These are phyloP conservation scores for Phytophthora citrophthora DNA, from an alignment of 352 stramenopile genomes.

Conservation along the genomic window DNA sequence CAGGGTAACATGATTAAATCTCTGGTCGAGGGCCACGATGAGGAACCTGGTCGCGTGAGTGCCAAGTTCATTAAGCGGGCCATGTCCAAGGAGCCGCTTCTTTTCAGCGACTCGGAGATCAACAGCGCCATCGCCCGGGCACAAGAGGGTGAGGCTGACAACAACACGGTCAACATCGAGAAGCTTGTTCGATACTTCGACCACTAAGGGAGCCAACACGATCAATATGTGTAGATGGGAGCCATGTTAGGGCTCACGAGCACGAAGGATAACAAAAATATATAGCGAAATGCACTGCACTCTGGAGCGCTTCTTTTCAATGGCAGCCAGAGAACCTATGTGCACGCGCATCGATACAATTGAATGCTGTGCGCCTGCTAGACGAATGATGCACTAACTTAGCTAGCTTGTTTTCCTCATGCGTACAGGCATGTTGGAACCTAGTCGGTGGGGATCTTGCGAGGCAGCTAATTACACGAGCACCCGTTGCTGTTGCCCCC, in stretches of 20 bases:
- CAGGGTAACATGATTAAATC: constrained; percentile 79
- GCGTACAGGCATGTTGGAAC: constrained; percentile 2
- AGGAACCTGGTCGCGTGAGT: constrained; percentile 58
- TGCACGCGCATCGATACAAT: constrained; percentile 21
- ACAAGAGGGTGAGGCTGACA: constrained; percentile 43
- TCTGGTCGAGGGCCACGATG: constrained; percentile 67
- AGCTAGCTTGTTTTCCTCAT: constrained; percentile 20
- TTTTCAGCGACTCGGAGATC: constrained; percentile 82
- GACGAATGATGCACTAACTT: constrained; percentile 25
- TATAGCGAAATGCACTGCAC: constrained; percentile 24
- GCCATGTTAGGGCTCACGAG: not conserved
- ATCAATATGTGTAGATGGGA: too few relatives aligned
- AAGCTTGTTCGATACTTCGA: constrained; percentile 77
- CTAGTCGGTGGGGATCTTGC: not conserved
- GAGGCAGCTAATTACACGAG: constrained; percentile 44
- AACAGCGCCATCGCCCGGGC: constrained; percentile 55
- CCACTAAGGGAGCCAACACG: constrained; percentile 27
- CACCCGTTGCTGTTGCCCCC: constrained; percentile 43
- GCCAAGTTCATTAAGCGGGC: constrained; percentile 66
- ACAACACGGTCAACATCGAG: constrained; percentile 55
- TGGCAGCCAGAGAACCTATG: constrained; percentile 11
- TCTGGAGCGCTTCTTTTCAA: constrained; percentile 11
- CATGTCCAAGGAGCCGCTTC: constrained; percentile 77
- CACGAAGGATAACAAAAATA: constrained; percentile 27
- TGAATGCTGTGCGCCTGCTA: constrained; percentile 8